Percentiles rank a stretch among this genome's conserved stretches.
These are phyloP conservation scores for Purpureocillium takamizusanense DNA, from an alignment of 2,329 filamentous ascomycete species.

Conservation along the genomic window DNA sequence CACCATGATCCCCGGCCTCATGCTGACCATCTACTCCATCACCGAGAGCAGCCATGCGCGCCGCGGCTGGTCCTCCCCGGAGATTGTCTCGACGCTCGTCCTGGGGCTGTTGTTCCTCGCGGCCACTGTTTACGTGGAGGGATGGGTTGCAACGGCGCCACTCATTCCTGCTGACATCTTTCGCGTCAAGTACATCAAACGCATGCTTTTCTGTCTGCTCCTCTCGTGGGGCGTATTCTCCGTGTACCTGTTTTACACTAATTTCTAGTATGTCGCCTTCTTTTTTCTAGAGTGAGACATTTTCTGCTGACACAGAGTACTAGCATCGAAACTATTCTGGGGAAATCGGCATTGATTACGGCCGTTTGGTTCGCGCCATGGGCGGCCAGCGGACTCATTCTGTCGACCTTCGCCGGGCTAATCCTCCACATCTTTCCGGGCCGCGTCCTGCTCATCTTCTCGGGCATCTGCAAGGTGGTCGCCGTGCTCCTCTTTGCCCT, in stretches of 20 bases:
- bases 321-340: slow-evolving; percentile 44
- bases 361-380: slow-evolving; percentile 52
- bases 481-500: slow-evolving; percentile 46
- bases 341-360: slow-evolving; percentile 40
- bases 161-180: slow-evolving; percentile 57
- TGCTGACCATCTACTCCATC: slow-evolving; percentile 60
- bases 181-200: slow-evolving; percentile 49
- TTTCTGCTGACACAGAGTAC: too few species aligned
- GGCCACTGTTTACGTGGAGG: slow-evolving; percentile 53
- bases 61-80: slow-evolving; percentile 53
- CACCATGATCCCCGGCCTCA: slow-evolving; percentile 46
- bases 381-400: slow-evolving; percentile 48
- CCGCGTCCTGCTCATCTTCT: slow-evolving; percentile 41
- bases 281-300: too few species aligned
- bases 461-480: slow-evolving; percentile 40
- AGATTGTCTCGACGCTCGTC: slow-evolving; percentile 51
- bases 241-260: slow-evolving; percentile 54
- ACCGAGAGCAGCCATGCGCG: slow-evolving; percentile 56
- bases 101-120: slow-evolving; percentile 45
- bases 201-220: slow-evolving; percentile 45
- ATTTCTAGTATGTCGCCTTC: slow-evolving; percentile 43
- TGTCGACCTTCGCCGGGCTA: slow-evolving; percentile 43
- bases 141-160: slow-evolving; percentile 50
- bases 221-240: slow-evolving; percentile 45
- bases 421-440: slow-evolving; percentile 48